A percentile compares a stretch with the other conserved stretches of the same genome.
Conservation (phyloP, 768 basidiomycete genomes). For the Cyclocybe aegerita region DNA sequence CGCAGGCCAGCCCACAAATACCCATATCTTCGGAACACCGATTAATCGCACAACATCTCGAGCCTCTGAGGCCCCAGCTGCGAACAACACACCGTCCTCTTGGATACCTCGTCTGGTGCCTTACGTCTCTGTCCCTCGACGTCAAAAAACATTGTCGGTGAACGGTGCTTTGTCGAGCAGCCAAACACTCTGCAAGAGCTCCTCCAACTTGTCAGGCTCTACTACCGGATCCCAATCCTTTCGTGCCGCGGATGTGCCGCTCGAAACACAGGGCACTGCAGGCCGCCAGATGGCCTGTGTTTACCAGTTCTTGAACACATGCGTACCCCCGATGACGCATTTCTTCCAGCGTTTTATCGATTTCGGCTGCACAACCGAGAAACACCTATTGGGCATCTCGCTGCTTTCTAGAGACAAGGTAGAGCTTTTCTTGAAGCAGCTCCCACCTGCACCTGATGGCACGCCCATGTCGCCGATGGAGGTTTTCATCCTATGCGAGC, state of each 20-base stretch:
- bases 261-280: too few relatives aligned
- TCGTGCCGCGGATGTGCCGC: too few relatives aligned
- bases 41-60: not conserved
- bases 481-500: slow-evolving; percentile 7
- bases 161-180: too few relatives aligned
- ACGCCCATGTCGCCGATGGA: slow-evolving; percentile 5
- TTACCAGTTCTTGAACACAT: slow-evolving; percentile 9
- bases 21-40: not conserved
- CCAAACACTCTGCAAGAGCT: too few relatives aligned
- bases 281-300: not conserved
- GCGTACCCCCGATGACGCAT: slow-evolving; percentile 10
- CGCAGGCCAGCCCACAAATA: not conserved
- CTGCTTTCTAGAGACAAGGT: slow-evolving; percentile 5
- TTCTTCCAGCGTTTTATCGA: slow-evolving; percentile 11
- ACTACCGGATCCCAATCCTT: too few relatives aligned
- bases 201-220: too few relatives aligned
- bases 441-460: not conserved
- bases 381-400: slow-evolving; percentile 6
- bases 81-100: not conserved
- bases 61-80: not conserved
- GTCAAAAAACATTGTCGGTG: too few relatives aligned
- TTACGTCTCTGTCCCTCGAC: not conserved
- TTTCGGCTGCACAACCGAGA: slow-evolving; percentile 7
- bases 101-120: not conserved
- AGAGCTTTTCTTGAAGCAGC: slow-evolving; percentile 2